A percentile compares a stretch with the other conserved stretches of the same genome.
phyloP scores from a whole-genome alignment of 306 rosid species.

The Dryas alaskensis region DNA sequence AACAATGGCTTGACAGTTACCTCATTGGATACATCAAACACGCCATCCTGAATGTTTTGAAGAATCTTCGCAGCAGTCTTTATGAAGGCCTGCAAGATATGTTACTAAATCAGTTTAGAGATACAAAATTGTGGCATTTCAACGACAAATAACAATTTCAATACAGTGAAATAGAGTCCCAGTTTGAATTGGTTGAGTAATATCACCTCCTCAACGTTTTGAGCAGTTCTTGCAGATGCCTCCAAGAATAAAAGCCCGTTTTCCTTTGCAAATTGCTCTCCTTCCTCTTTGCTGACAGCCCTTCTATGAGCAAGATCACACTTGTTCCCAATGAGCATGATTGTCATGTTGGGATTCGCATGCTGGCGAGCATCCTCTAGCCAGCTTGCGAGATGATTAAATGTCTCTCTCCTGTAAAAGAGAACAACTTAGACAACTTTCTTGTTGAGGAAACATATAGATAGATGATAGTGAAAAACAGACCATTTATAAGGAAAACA shows the following conservation, averaged over 20 bases:
- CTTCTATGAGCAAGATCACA: constrained; percentile 86
- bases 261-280: constrained; percentile 95
- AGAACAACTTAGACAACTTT: constrained; percentile 5
- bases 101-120: constrained; percentile 3
- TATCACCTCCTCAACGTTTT: constrained; percentile 91
- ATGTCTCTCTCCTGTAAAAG: constrained; percentile 82
- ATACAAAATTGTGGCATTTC: not conserved
- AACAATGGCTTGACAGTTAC: constrained; percentile 35
- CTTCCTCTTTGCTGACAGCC: constrained; percentile 96
- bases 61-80: constrained; percentile 87
- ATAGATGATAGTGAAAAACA: constrained; percentile 7
- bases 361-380: constrained; percentile 98
- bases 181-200: constrained; percentile 11
- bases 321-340: constrained; percentile 91
- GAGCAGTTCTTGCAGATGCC: constrained; percentile 96
- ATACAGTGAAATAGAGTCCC: not conserved
- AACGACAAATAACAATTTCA: not conserved
- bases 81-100: constrained; percentile 68
- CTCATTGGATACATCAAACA: constrained; percentile 92
- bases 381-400: constrained; percentile 87
- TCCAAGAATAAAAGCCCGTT: constrained; percentile 92
- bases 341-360: constrained; percentile 94
- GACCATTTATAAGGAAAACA: no score
- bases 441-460: not conserved
- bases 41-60: constrained; percentile 89